Evolutionary conservation across 1,284 basidiomycete genomes (phyloP).

Genomic region (Puccinia novopanici): DNA sequence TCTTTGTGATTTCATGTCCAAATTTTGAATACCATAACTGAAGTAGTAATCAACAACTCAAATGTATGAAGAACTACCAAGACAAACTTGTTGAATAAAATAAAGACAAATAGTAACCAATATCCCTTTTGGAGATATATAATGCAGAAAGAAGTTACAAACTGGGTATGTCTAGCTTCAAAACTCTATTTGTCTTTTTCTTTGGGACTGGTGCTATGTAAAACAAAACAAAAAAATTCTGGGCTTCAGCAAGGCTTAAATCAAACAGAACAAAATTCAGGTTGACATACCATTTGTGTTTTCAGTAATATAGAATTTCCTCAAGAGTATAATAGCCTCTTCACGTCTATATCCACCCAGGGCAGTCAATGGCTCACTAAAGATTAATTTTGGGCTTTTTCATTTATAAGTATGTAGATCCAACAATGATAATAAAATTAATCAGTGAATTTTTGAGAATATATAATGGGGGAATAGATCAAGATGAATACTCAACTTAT

Average conservation of each 20-base stretch:
- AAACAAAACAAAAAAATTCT: conserved; percentile 49
- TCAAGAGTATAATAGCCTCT: conserved; percentile 90
- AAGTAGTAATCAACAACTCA: too few species aligned
- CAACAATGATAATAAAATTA: neutral
- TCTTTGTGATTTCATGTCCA: too few species aligned
- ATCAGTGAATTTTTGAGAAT: neutral
- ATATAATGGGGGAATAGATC: neutral
- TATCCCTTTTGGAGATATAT: too few species aligned
- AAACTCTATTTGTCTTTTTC: conserved; percentile 65
- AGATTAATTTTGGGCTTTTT: conserved; percentile 54
- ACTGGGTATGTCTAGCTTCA: conserved; percentile 36
- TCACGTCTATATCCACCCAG: conserved; percentile 81
- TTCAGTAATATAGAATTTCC: conserved; percentile 92
- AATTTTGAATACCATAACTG: too few species aligned
- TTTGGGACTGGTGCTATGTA: conserved; percentile 71
- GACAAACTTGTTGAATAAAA: too few species aligned
- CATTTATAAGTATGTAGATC: neutral
- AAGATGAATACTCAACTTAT: conserved; percentile 64
- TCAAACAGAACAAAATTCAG: conserved; percentile 59
- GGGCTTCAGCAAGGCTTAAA: conserved; percentile 49
- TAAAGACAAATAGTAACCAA: too few species aligned
- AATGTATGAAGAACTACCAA: too few species aligned
- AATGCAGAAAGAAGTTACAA: neutral
- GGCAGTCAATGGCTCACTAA: conserved; percentile 74
- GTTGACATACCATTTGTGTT: conserved; percentile 78